Conservation (phyloP, 306 rosid genomes). For the cucumber (Cucumis sativus) region DNA sequence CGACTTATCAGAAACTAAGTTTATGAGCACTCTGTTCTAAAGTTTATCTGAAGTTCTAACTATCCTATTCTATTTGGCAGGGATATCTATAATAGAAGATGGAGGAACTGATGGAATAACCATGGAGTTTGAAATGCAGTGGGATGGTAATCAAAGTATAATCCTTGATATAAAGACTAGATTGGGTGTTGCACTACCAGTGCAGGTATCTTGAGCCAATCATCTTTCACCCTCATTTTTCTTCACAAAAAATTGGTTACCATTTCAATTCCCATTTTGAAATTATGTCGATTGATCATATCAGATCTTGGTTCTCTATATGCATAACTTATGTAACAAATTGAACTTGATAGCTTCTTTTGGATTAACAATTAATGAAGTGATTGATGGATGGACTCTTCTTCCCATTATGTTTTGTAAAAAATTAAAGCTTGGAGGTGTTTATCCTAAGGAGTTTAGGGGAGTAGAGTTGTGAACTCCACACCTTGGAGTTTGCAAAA, state of each 20-base stretch:
- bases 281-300: not conserved
- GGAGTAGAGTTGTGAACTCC: too few relatives aligned
- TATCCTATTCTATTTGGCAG: slow-evolving; percentile 22
- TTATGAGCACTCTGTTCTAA: not conserved
- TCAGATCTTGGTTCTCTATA: not conserved
- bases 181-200: slow-evolving; percentile 70
- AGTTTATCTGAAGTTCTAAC: not conserved
- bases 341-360: not conserved
- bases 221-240: not conserved
- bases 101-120: slow-evolving; percentile 49
- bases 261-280: not conserved
- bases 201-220: slow-evolving; percentile 50
- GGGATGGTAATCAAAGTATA: slow-evolving; percentile 98
- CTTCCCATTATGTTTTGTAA: not conserved
- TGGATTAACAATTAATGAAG: not conserved
- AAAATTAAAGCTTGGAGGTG: not conserved
- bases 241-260: not conserved
- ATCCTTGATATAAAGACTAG: slow-evolving; percentile 74
- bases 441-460: too few relatives aligned
- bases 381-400: not conserved
- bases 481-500: too few relatives aligned
- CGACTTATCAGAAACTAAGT: not conserved
- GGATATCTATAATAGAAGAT: slow-evolving; percentile 69
- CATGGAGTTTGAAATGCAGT: slow-evolving; percentile 91
- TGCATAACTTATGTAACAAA: not conserved